phyloP scores from a whole-genome alignment of 2,329 filamentous ascomycete species.

The Dactylonectria estremocensis region DNA sequence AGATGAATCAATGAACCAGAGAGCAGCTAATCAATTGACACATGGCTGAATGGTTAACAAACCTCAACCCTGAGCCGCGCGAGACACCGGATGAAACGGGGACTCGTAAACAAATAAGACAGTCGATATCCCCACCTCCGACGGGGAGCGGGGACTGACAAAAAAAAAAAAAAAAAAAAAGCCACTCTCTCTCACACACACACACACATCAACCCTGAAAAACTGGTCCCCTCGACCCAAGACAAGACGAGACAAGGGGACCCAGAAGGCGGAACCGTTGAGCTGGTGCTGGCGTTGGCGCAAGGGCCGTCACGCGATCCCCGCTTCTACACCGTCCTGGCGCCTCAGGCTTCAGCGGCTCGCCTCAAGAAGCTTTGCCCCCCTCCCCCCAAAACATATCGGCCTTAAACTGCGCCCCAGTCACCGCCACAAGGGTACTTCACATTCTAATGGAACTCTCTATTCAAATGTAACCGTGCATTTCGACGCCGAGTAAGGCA shows the following conservation, averaged over 20 bases:
- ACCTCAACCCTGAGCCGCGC: not conserved
- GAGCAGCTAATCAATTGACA: constrained; percentile 21
- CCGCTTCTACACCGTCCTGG: constrained; percentile 30
- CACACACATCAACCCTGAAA: not conserved
- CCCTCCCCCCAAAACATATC: not conserved
- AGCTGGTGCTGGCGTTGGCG: constrained; percentile 27
- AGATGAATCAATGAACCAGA: constrained; percentile 19
- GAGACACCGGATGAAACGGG: constrained; percentile 22
- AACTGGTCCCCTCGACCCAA: constrained; percentile 9
- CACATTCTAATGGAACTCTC: not conserved
- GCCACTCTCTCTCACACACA: not conserved
- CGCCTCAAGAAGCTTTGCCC: not conserved
- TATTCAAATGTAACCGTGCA: no score
- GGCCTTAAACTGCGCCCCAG: not conserved
- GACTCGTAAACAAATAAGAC: constrained; percentile 15
- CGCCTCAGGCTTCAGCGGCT: not conserved
- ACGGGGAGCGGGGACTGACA: not conserved
- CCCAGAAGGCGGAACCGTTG: constrained; percentile 27
- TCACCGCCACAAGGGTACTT: not conserved
- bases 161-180: not conserved
- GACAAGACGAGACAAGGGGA: constrained; percentile 14
- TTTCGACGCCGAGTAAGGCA: no score
- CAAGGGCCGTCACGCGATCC: constrained; percentile 34
- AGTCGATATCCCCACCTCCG: not conserved
- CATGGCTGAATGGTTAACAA: constrained; percentile 20